Conservation (phyloP, 352 stramenopile species). For the Phytophthora citrophthora region DNA sequence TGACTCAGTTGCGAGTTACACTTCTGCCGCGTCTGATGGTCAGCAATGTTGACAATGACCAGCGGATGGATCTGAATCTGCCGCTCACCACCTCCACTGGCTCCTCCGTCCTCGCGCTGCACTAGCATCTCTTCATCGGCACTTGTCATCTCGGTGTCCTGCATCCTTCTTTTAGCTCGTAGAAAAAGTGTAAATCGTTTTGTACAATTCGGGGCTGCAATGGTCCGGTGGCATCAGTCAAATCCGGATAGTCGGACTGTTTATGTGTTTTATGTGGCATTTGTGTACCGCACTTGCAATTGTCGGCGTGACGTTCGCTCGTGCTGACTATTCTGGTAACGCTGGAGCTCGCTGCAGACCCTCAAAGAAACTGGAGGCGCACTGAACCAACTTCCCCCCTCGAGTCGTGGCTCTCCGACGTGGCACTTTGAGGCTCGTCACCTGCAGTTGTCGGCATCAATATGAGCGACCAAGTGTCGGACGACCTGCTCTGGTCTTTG, state of each 20-base stretch:
- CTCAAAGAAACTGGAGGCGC: slow-evolving; percentile 5
- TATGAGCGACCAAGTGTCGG: slow-evolving; percentile 66
- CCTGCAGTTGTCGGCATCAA: slow-evolving; percentile 16
- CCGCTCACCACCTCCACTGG: slow-evolving; percentile 57
- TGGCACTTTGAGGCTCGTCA: slow-evolving; percentile 5
- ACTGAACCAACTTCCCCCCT: slow-evolving; percentile 25
- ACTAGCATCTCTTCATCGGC: slow-evolving; percentile 48
- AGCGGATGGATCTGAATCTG: slow-evolving; percentile 87
- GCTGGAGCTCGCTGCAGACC: slow-evolving; percentile 18
- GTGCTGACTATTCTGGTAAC: slow-evolving; percentile 49
- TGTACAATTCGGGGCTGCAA: neutral
- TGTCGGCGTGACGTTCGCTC: slow-evolving; percentile 34
- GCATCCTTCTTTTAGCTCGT: slow-evolving; percentile 21
- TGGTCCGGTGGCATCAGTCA: slow-evolving; percentile 1
- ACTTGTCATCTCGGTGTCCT: slow-evolving; percentile 72
- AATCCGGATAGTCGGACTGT: slow-evolving; percentile 1
- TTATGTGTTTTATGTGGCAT: slow-evolving; percentile 10
- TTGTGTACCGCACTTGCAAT: slow-evolving; percentile 23
- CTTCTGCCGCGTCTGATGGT: slow-evolving; percentile 94
- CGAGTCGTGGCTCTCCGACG: neutral
- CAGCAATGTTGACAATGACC: slow-evolving; percentile 94
- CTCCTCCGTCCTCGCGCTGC: slow-evolving; percentile 51
- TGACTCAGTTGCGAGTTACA: slow-evolving; percentile 57
- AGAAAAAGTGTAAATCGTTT: neutral
- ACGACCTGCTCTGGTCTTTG: slow-evolving; percentile 74